Conservation (phyloP, 805 yeast species). For the Nematodospora valgi region DNA sequence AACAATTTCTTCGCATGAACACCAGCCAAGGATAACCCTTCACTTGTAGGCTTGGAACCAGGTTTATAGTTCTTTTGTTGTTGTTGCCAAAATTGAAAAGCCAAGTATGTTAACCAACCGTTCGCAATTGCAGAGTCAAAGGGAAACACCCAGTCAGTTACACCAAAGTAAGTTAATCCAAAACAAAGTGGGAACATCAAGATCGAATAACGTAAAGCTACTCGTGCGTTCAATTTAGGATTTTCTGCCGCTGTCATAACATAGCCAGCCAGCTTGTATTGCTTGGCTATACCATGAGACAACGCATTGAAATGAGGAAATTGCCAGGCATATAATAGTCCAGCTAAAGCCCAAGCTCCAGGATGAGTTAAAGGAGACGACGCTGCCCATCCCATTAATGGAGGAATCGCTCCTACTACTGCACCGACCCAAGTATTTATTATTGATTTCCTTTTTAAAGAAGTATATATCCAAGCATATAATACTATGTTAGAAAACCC, state of each 20-base stretch:
- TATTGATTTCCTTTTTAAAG: constrained; percentile 80
- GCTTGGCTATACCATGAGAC: constrained; percentile 82
- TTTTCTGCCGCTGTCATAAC: constrained; percentile 96
- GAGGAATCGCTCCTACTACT: constrained; percentile 97
- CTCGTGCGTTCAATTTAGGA: constrained; percentile 89
- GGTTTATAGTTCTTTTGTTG: constrained; percentile 58
- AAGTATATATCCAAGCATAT: constrained; percentile 89
- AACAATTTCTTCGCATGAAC: constrained; percentile 78
- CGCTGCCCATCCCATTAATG: constrained; percentile 97
- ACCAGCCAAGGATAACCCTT: constrained; percentile 59
- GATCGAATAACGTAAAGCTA: constrained; percentile 85
- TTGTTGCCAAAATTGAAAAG: constrained; percentile 82
- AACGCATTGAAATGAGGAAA: constrained; percentile 96
- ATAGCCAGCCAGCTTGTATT: constrained; percentile 90
- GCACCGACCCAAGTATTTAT: constrained; percentile 99
- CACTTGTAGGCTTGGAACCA: constrained; percentile 43
- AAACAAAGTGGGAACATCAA: constrained; percentile 91
- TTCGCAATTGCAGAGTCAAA: constrained; percentile 81
- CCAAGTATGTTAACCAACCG: constrained; percentile 79
- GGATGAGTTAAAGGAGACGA: constrained; percentile 78
- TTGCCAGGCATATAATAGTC: constrained; percentile 93
- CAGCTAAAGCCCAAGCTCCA: constrained; percentile 94
- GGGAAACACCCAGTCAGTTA: constrained; percentile 79
- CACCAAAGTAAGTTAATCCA: constrained; percentile 71
- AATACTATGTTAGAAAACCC: constrained; percentile 78